Evolutionary conservation across 106 monocot genomes (phyloP).

Genomic region (Triglochin maritima): DNA sequence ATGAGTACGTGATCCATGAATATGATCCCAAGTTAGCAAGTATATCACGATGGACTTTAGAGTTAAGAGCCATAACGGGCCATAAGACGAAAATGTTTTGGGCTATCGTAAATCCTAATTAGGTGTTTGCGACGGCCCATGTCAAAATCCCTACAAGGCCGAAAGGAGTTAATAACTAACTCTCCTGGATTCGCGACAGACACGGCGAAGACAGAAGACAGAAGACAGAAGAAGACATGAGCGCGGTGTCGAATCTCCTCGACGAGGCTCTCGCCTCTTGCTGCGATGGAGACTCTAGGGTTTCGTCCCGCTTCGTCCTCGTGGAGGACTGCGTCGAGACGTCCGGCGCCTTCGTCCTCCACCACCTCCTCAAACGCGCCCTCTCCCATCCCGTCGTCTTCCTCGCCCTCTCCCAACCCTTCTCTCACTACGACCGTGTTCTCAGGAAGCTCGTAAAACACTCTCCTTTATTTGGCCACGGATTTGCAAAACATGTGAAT

Average conservation of each 20-base stretch:
- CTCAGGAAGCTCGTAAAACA: conserved; percentile 56
- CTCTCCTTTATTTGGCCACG: neutral
- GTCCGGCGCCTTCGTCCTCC: conserved; percentile 65
- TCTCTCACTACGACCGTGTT: conserved; percentile 81
- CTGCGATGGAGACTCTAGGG: neutral
- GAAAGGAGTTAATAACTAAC: no score
- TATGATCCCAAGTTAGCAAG: no score
- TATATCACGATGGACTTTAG: no score
- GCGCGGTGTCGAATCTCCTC: conserved; percentile 30
- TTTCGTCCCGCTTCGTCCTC: conserved; percentile 30
- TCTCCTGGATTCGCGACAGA: neutral
- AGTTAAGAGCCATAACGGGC: no score
- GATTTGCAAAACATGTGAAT: no score
- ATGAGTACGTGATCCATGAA: no score
- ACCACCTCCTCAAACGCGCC: conserved; percentile 50
- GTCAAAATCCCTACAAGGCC: no score
- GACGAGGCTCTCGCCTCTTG: conserved; percentile 54
- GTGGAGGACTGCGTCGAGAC: conserved; percentile 86
- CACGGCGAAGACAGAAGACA: neutral
- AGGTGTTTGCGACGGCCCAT: no score
- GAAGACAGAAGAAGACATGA: conserved; percentile 5
- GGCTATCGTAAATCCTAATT: no score
- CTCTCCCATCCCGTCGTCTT: conserved; percentile 37
- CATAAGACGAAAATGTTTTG: no score
- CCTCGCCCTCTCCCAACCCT: conserved; percentile 59